Percentiles rank a stretch among this genome's conserved stretches.
These are phyloP conservation scores for Glomus cerebriforme DNA, from an alignment of 192 early-diverging fungal genomes.

Conservation along the genomic window DNA sequence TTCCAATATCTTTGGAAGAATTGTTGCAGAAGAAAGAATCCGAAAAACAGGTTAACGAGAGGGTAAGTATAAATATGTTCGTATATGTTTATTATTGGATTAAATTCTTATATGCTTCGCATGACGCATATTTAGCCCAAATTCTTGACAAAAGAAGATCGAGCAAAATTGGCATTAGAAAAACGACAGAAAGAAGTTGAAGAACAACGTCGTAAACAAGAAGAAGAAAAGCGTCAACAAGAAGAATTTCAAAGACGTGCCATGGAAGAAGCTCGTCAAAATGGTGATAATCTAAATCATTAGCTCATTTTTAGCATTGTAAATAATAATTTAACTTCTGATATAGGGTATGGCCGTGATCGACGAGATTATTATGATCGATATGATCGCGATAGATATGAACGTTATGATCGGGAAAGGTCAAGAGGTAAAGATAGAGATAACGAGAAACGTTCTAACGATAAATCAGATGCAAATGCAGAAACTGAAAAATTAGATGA, in stretches of 20 bases:
- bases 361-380: slow-evolving; percentile 34
- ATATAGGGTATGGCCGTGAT: slow-evolving; percentile 24
- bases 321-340: not conserved
- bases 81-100: not conserved
- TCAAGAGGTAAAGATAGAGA: slow-evolving; percentile 16
- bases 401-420: slow-evolving; percentile 32
- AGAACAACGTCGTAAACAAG: slow-evolving; percentile 60
- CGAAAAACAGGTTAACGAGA: slow-evolving; percentile 63
- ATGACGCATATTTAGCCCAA: slow-evolving; percentile 52
- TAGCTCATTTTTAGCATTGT: not conserved
- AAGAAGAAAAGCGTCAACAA: slow-evolving; percentile 61
- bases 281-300: slow-evolving; percentile 23
- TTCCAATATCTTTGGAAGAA: slow-evolving; percentile 79
- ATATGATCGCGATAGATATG: slow-evolving; percentile 38
- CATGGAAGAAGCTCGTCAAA: slow-evolving; percentile 47
- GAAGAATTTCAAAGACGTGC: slow-evolving; percentile 57
- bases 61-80: slow-evolving; percentile 46
- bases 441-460: not conserved
- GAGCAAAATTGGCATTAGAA: slow-evolving; percentile 85
- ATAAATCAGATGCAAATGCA: not conserved
- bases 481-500: slow-evolving; percentile 17
- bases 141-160: slow-evolving; percentile 91
- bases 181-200: slow-evolving; percentile 81
- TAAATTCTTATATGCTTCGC: not conserved
- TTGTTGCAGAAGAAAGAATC: slow-evolving; percentile 66